A percentile compares a stretch with the other conserved stretches of the same genome.
phyloP scores from a whole-genome alignment of 2,329 filamentous ascomycete species.

The Alternaria viburni region DNA sequence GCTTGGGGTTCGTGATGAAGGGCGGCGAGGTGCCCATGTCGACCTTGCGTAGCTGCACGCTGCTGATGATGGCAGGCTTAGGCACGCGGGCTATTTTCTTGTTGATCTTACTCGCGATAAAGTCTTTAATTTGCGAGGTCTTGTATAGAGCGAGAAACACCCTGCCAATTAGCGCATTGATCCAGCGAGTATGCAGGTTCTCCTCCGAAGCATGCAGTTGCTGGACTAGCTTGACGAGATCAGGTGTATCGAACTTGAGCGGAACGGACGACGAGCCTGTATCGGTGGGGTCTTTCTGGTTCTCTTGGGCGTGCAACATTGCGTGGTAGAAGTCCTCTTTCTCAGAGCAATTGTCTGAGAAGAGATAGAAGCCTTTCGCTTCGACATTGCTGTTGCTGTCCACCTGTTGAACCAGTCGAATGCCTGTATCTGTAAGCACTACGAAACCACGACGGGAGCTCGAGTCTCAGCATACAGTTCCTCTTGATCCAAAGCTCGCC shows the following conservation, averaged over 20 bases:
- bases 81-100: slow-evolving; percentile 97
- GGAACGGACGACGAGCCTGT: slow-evolving; percentile 67
- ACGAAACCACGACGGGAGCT: neutral
- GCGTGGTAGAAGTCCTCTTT: slow-evolving; percentile 99
- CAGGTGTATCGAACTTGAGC: slow-evolving; percentile 78
- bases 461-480: slow-evolving; percentile 63
- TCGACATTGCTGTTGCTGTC: slow-evolving; percentile 62
- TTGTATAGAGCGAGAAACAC: slow-evolving; percentile 88
- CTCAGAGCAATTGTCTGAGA: slow-evolving; percentile 92
- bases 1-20: slow-evolving; percentile 83
- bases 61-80: slow-evolving; percentile 86
- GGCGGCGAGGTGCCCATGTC: slow-evolving; percentile 87
- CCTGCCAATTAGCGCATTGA: slow-evolving; percentile 89
- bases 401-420: slow-evolving; percentile 74
- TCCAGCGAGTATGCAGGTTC: slow-evolving; percentile 86
- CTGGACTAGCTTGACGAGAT: slow-evolving; percentile 89
- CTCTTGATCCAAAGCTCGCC: slow-evolving; percentile 95
- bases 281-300: slow-evolving; percentile 61
- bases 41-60: slow-evolving; percentile 81
- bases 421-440: slow-evolving; percentile 40
- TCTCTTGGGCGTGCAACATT: slow-evolving; percentile 82
- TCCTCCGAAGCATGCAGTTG: slow-evolving; percentile 90
- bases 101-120: slow-evolving; percentile 83
- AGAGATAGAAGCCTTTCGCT: slow-evolving; percentile 89
- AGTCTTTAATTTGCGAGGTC: slow-evolving; percentile 78